Evolutionary conservation across 805 yeast species (phyloP).

Genomic region (Teunomyces cretensis): DNA sequence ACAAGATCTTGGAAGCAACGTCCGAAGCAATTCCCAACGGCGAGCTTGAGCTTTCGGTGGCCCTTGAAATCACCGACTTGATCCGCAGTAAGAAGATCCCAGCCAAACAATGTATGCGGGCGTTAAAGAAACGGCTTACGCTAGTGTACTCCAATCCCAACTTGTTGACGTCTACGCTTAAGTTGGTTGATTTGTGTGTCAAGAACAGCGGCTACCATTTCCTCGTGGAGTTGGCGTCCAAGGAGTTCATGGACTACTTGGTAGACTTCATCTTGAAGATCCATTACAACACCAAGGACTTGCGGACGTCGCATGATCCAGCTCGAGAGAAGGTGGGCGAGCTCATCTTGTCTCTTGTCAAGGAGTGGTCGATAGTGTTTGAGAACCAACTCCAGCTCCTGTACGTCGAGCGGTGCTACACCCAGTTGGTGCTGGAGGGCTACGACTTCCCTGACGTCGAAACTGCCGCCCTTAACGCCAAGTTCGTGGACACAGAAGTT

Average conservation of each 20-base stretch:
- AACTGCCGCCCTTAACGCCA: constrained; percentile 24
- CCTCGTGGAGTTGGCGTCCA: constrained; percentile 70
- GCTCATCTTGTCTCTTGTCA: constrained; percentile 61
- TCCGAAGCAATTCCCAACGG: constrained; percentile 91
- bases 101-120: constrained; percentile 80
- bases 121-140: constrained; percentile 72
- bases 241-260: constrained; percentile 83
- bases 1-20: constrained; percentile 72
- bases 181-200: constrained; percentile 79
- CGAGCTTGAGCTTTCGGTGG: constrained; percentile 68
- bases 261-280: constrained; percentile 45
- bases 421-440: constrained; percentile 59
- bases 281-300: constrained; percentile 34
- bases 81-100: constrained; percentile 79
- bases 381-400: constrained; percentile 62
- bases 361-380: constrained; percentile 77
- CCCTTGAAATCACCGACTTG: constrained; percentile 83
- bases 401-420: constrained; percentile 64
- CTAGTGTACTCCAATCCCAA: constrained; percentile 69
- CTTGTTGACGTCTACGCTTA: constrained; percentile 70
- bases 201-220: constrained; percentile 93
- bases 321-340: constrained; percentile 47
- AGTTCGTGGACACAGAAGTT: constrained; percentile 79
- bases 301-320: constrained; percentile 2
- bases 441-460: constrained; percentile 58